Evolutionary conservation across 176 grass and related monocot species (phyloP), one percentile per base, ranked within the genome.

Genomic region (Ananas comosus): DNA sequence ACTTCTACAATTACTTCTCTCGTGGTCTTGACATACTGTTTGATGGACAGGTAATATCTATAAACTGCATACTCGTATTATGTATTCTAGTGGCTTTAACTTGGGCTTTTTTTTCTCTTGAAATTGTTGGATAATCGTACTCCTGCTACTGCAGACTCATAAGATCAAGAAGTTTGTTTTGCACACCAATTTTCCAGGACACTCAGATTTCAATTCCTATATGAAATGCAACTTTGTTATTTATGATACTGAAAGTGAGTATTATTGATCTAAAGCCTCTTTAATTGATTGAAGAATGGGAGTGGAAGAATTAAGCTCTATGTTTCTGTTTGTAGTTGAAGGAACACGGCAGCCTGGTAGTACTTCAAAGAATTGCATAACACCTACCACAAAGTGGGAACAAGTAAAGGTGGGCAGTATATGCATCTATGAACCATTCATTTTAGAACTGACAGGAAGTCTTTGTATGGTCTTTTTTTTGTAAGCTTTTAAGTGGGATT

Each of bases 161-260:
- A 86, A 57, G 75, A 93, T 99, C 81, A 99, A 99, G 78, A 99
- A 99, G 80, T 99, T 99, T 80, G 94, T 99, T 83, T 84, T 99
- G 65, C 94, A 99, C 54, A 90, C 94, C 73, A 99, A 99, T 77
- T 83, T 88, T 50, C 94, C 89, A 49, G 94, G 94, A 1, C 94
- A 99, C 73, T 90, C 89, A 1, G 94, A 99, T 82, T 99, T 99
- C 65, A 90, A 99, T 57, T 88, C 87, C 11, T 99, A 99, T 61
- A 90, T 90, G 80, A 93, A 99, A 81, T 99, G 94, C 75, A 99
- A 99, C 75, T 99, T 93, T 72, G 78, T 93, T 65, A 99, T 99
- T 63, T 93, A 92, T 51, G 87, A 99, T 1, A 47, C 64, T 56
- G 84, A 90, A 83, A 83, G 94, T 97, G 12, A 79, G 83, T 79